Conservation (phyloP, 495 filamentous ascomycete species). For the Annulohypoxylon nitens region DNA sequence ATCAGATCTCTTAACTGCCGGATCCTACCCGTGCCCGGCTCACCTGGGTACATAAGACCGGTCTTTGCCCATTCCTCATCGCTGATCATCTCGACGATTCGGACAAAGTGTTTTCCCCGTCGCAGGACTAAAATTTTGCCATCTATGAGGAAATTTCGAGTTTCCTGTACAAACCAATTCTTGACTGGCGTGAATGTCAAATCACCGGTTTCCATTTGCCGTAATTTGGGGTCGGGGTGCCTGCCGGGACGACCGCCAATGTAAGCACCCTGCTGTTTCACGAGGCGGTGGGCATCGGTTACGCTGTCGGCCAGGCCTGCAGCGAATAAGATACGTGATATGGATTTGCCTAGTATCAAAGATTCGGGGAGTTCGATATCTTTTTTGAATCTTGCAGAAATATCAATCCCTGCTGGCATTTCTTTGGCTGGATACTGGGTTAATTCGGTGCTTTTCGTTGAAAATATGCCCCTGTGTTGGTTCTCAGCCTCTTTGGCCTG, state of each 20-base stretch:
- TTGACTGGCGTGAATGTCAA: slow-evolving; percentile 74
- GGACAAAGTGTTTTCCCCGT: slow-evolving; percentile 84
- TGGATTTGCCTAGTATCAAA: slow-evolving; percentile 70
- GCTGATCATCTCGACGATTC: slow-evolving; percentile 76
- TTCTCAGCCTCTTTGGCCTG: slow-evolving; percentile 68
- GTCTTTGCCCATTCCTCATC: slow-evolving; percentile 73
- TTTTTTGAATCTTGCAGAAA: slow-evolving; percentile 49
- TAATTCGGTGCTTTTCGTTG: slow-evolving; percentile 37
- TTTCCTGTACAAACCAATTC: slow-evolving; percentile 68
- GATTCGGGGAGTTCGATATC: slow-evolving; percentile 76
- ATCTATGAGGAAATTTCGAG: slow-evolving; percentile 72
- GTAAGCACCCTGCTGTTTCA: slow-evolving; percentile 70
- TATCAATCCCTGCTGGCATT: background rate
- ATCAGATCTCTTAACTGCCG: slow-evolving; percentile 51
- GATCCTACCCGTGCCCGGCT: slow-evolving; percentile 54
- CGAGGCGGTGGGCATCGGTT: slow-evolving; percentile 75
- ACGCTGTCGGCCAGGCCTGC: slow-evolving; percentile 75
- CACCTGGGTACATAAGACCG: slow-evolving; percentile 61
- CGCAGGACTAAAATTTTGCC: slow-evolving; percentile 75
- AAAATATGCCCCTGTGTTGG: slow-evolving; percentile 71
- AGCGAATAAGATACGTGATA: slow-evolving; percentile 74
- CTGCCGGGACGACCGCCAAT: slow-evolving; percentile 71
- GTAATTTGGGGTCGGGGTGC: slow-evolving; percentile 32
- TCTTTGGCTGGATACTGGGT: slow-evolving; percentile 10
- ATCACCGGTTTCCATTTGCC: slow-evolving; percentile 65